Conservation (phyloP, 148 eudicot genomes). For the Chenopodium suecicum region DNA sequence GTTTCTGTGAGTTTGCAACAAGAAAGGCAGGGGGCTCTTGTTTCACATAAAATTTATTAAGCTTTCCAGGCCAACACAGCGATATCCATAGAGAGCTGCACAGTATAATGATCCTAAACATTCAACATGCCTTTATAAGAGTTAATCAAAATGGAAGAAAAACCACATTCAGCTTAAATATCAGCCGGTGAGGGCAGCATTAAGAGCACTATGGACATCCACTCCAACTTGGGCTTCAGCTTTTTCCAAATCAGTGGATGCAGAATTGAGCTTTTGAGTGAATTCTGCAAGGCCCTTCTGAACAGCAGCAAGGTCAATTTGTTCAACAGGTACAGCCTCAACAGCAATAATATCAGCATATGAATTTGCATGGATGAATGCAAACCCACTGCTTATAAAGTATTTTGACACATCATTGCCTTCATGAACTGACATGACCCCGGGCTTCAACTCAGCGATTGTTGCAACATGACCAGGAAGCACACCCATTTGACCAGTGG, state of each 20-base stretch:
- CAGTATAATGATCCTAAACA: slow-evolving; percentile 25
- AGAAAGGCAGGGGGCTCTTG: slow-evolving; percentile 24
- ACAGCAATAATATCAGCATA: slow-evolving; percentile 71
- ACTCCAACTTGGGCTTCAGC: slow-evolving; percentile 93
- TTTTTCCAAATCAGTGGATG: slow-evolving; percentile 80
- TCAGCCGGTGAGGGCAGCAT: slow-evolving; percentile 62
- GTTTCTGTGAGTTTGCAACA: slow-evolving; percentile 15
- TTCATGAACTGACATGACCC: slow-evolving; percentile 68
- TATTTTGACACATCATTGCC: slow-evolving; percentile 63
- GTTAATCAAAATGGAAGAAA: slow-evolving; percentile 16
- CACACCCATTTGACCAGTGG: slow-evolving; percentile 84
- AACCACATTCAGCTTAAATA: slow-evolving; percentile 3
- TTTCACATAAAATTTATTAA: slow-evolving; percentile 25
- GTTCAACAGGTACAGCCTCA: slow-evolving; percentile 84
- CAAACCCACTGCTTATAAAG: slow-evolving; percentile 81
- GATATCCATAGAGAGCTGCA: slow-evolving; percentile 21
- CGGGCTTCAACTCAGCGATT: slow-evolving; percentile 77
- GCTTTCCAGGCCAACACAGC: slow-evolving; percentile 10
- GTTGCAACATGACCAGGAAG: slow-evolving; percentile 75
- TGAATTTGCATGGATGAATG: slow-evolving; percentile 71
- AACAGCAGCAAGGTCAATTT: slow-evolving; percentile 61
- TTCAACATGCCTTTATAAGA: slow-evolving; percentile 22
- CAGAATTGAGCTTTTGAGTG: slow-evolving; percentile 79
- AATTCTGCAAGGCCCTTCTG: slow-evolving; percentile 77
- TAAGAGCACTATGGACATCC: slow-evolving; percentile 80